phyloP scores from a whole-genome alignment of 352 stramenopile genomes.

The Globisporangium barbulae region DNA sequence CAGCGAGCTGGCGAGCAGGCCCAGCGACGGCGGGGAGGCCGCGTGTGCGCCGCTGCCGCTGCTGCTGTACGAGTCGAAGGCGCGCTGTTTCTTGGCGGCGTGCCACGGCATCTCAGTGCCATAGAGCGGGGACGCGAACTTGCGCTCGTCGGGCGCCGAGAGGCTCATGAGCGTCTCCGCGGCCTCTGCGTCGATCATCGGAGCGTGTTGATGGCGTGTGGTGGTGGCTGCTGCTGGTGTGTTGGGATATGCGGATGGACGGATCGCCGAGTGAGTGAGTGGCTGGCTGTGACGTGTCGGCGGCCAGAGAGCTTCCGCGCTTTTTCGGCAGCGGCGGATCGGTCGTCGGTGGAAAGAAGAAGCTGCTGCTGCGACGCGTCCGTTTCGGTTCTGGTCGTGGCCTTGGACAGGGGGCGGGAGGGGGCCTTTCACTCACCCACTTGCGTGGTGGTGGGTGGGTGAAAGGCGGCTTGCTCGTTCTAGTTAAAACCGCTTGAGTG shows the following conservation, averaged over 20 bases:
- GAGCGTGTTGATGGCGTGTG: neutral
- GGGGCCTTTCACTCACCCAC: neutral
- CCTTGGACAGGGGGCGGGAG: neutral
- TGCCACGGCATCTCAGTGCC: constrained; percentile 55
- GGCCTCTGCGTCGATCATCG: constrained; percentile 70
- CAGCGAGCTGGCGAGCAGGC: constrained; percentile 43
- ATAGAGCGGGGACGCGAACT: constrained; percentile 60
- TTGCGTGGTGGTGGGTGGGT: neutral
- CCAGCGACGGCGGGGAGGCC: constrained; percentile 16
- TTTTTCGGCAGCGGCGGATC: constrained; percentile 9
- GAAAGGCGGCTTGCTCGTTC: no score
- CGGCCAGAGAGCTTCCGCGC: constrained; percentile 1
- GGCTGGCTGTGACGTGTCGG: constrained; percentile 16
- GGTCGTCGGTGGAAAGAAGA: neutral
- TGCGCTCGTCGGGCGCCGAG: constrained; percentile 68
- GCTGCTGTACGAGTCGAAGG: constrained; percentile 16
- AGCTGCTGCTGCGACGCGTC: neutral
- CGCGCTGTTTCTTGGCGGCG: constrained; percentile 19
- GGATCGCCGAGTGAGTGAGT: constrained; percentile 4
- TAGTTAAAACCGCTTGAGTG: no score
- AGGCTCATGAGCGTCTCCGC: constrained; percentile 81
- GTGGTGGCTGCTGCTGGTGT: neutral
- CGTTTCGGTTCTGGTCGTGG: constrained; percentile 9
- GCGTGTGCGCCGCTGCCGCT: constrained; percentile 38
- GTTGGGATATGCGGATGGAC: neutral